These are phyloP conservation scores for Eutrema salsugineum DNA, from an alignment of 441 rosid species.

Conservation along the genomic window DNA sequence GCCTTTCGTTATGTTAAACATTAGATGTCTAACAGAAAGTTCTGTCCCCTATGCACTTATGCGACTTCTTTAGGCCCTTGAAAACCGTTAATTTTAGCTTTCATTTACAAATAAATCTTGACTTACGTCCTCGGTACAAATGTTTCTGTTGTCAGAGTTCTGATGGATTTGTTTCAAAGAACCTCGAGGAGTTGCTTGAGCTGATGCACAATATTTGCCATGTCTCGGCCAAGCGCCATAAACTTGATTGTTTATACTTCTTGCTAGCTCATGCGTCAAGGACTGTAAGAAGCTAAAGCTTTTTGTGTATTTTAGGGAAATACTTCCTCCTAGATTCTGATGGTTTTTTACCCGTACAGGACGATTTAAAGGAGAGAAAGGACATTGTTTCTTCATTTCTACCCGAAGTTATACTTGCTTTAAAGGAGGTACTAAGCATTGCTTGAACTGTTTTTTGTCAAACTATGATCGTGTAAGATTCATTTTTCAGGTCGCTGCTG, in stretches of 20 bases:
- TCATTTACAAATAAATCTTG: neutral
- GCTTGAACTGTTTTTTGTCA: constrained; percentile 3
- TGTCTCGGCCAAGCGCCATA: constrained; percentile 89
- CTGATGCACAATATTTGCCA: constrained; percentile 84
- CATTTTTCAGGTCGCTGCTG: constrained; percentile 4
- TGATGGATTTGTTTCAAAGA: constrained; percentile 54
- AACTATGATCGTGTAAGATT: neutral
- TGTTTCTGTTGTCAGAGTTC: constrained; percentile 39
- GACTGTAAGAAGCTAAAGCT: constrained; percentile 34
- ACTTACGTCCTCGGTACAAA: constrained; percentile 9
- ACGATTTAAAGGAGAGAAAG: constrained; percentile 53
- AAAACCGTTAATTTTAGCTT: neutral
- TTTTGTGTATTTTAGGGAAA: neutral
- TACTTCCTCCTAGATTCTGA: neutral
- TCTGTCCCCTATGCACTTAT: constrained; percentile 1
- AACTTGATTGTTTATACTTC: constrained; percentile 88
- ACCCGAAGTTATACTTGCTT: constrained; percentile 80
- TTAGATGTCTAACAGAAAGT: neutral
- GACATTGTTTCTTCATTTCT: constrained; percentile 67
- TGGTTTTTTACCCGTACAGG: constrained; percentile 36
- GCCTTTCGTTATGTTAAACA: neutral
- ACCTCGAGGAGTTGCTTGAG: constrained; percentile 59
- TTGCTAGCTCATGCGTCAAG: constrained; percentile 62
- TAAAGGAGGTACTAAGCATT: constrained; percentile 74
- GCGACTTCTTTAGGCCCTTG: constrained; percentile 7